Conservation (phyloP, 768 basidiomycete species). For the Crassisporium funariophilum region DNA sequence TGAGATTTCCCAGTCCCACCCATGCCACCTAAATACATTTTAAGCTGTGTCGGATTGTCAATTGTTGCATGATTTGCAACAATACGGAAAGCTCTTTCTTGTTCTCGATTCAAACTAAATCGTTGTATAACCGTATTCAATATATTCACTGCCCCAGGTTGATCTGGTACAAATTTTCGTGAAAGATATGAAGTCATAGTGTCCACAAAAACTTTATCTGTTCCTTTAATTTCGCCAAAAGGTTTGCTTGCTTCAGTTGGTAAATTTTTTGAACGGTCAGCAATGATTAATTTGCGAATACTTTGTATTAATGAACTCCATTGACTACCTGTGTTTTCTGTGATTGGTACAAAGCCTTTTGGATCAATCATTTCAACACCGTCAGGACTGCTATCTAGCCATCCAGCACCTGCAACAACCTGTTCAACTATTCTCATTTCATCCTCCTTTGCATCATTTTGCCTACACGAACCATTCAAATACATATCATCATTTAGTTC, state of each 20-base stretch:
- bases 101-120: constrained; percentile 29
- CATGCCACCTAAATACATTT: constrained; percentile 35
- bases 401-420: not conserved
- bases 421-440: not conserved
- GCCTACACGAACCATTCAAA: too few species aligned
- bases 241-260: not conserved
- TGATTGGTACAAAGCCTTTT: not conserved
- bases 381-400: not conserved
- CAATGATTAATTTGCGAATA: constrained; percentile 2
- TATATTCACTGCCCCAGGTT: not conserved
- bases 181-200: not conserved
- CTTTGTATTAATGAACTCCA: constrained; percentile 24
- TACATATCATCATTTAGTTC: constrained; percentile 1
- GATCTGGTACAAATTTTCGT: not conserved
- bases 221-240: too few species aligned
- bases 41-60: constrained; percentile 17
- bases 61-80: constrained; percentile 23
- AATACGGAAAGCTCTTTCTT: constrained; percentile 32
- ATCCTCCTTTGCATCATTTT: not conserved
- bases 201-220: too few species aligned
- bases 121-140: not conserved
- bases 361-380: not conserved
- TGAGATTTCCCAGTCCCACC: constrained; percentile 36
- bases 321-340: constrained; percentile 14
- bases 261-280: constrained; percentile 1